Conservation (phyloP, 352 stramenopile species). For the Phytophthora sansomeana region DNA sequence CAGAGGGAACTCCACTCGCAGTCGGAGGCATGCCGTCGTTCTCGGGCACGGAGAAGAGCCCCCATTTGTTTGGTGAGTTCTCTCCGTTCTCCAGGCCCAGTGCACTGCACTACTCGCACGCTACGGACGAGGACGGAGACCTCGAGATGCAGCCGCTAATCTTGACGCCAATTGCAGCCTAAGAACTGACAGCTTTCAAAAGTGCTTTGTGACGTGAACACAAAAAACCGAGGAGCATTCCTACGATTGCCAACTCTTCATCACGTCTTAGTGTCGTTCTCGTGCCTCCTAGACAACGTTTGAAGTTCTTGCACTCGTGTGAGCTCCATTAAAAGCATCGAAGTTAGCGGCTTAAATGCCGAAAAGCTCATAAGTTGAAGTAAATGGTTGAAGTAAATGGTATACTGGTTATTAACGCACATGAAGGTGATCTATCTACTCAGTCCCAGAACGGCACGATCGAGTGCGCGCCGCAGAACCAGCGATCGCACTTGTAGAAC, state of each 20-base stretch:
- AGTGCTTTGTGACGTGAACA: slow-evolving; percentile 12
- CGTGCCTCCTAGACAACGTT: no score
- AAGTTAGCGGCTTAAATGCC: no score
- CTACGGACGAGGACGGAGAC: slow-evolving; percentile 13
- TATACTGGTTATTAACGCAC: no score
- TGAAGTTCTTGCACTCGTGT: no score
- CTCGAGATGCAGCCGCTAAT: slow-evolving; percentile 31
- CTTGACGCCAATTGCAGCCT: slow-evolving; percentile 34
- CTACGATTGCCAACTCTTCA: slow-evolving; percentile 17
- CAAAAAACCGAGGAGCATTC: slow-evolving; percentile 15
- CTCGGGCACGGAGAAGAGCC: slow-evolving; percentile 24
- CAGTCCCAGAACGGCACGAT: slow-evolving; percentile 40
- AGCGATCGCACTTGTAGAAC: slow-evolving; percentile 78
- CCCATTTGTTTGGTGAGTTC: slow-evolving; percentile 17
- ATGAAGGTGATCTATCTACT: slow-evolving; percentile 14
- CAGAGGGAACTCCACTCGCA: slow-evolving; percentile 28
- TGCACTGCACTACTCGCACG: slow-evolving; percentile 25
- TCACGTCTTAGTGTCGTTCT: neutral
- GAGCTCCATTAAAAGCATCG: no score
- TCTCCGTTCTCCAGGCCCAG: slow-evolving; percentile 12
- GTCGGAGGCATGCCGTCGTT: slow-evolving; percentile 24
- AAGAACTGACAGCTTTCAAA: slow-evolving; percentile 3
- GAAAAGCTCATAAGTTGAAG: slow-evolving; percentile 6
- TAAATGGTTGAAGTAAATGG: no score
- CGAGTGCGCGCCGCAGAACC: slow-evolving; percentile 73